A percentile compares a stretch with the other conserved stretches of the same genome.
Conservation (phyloP, 768 basidiomycete species). For the Boletus rex-veris region DNA sequence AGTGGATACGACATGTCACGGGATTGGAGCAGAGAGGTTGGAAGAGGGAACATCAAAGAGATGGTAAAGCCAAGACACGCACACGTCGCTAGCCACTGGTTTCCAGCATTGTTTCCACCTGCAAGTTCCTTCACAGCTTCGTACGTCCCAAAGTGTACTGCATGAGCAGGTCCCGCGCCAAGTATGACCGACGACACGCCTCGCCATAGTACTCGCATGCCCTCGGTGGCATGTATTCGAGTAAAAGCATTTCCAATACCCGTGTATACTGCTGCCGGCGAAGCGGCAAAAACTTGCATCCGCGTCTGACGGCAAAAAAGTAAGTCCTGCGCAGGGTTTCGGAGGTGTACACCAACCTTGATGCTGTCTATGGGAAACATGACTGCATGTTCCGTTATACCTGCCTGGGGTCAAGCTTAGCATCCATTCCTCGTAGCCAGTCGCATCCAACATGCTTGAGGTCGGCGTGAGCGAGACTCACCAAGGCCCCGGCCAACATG, state of each 20-base stretch:
- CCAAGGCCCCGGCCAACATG: slow-evolving; percentile 95
- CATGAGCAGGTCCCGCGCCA: slow-evolving; percentile 97
- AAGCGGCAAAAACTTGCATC: slow-evolving; percentile 95
- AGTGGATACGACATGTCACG: background rate
- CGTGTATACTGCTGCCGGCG: slow-evolving; percentile 81
- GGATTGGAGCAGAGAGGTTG: background rate
- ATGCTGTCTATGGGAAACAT: slow-evolving; percentile 99
- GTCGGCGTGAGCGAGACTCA: slow-evolving; percentile 40
- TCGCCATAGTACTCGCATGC: slow-evolving; percentile 86
- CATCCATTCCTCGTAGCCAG: background rate
- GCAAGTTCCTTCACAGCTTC: slow-evolving; percentile 92
- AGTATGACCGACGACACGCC: slow-evolving; percentile 95
- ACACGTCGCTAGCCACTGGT: slow-evolving; percentile 90
- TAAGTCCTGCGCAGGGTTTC: slow-evolving; percentile 1
- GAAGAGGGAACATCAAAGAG: slow-evolving; percentile 1
- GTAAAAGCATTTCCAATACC: slow-evolving; percentile 89
- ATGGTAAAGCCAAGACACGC: slow-evolving; percentile 31
- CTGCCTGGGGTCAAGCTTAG: slow-evolving; percentile 61
- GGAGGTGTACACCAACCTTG: slow-evolving; percentile 59
- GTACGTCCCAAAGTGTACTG: slow-evolving; percentile 94
- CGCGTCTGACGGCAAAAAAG: slow-evolving; percentile 62
- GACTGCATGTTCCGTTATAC: slow-evolving; percentile 97
- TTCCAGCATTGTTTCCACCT: slow-evolving; percentile 74
- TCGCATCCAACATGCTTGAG: background rate
- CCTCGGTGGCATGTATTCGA: slow-evolving; percentile 92